Conservation (phyloP, 805 yeast genomes). For the Starmerella ratchasimensis region DNA sequence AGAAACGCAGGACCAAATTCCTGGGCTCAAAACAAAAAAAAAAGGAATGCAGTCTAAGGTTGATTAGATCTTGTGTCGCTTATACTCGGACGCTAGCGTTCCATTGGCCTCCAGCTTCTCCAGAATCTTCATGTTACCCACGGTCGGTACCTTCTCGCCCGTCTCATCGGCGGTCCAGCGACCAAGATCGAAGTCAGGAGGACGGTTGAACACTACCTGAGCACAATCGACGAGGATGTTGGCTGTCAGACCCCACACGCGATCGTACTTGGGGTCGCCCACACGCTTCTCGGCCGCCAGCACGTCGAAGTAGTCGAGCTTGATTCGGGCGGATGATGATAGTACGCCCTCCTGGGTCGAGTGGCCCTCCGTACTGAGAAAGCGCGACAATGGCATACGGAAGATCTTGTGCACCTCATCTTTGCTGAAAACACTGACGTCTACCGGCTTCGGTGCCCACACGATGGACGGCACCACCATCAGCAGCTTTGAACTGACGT, state of each 20-base stretch:
- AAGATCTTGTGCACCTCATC: conserved; percentile 27
- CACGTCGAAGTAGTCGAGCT: conserved; percentile 25
- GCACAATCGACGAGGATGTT: conserved; percentile 31
- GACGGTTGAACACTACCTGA: conserved; percentile 23
- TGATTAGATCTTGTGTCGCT: background rate
- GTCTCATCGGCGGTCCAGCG: no score
- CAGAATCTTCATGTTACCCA: background rate
- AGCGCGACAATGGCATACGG: conserved; percentile 19
- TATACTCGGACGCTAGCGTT: background rate
- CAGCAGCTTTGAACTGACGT: conserved; percentile 64
- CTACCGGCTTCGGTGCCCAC: conserved; percentile 11
- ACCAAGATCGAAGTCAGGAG: conserved; percentile 25
- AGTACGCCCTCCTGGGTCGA: background rate
- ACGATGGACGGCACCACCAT: conserved; percentile 64
- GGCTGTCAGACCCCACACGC: conserved; percentile 34
- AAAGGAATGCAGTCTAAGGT: no score
- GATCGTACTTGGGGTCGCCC: conserved; percentile 23
- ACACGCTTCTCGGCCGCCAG: conserved; percentile 20
- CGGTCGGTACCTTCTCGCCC: no score
- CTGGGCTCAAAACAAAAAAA: no score
- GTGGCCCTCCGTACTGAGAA: conserved; percentile 17
- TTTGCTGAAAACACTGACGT: background rate
- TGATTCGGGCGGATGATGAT: conserved; percentile 27
- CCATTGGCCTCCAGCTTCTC: background rate
- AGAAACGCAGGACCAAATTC: no score